These are phyloP conservation scores for Dactylellina sp. DNA, from an alignment of 2,329 filamentous ascomycete genomes.

Conservation along the genomic window DNA sequence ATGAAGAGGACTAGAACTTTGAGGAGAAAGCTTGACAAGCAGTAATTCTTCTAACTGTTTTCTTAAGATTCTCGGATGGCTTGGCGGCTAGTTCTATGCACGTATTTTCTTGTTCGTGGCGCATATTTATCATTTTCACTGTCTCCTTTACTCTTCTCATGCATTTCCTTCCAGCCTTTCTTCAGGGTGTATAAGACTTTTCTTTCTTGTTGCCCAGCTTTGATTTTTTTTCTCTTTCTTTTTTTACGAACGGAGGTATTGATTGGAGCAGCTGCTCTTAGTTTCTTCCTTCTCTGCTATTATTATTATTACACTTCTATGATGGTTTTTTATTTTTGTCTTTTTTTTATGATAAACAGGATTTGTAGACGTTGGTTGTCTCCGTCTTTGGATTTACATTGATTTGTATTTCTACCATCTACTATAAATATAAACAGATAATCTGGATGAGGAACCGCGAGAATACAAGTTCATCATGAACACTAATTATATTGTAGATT, in stretches of 20 bases:
- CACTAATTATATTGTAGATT: not conserved
- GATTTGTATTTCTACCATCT: not conserved
- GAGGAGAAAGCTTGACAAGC: conserved; percentile 76
- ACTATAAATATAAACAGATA: not conserved
- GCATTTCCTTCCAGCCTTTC: conserved; percentile 13
- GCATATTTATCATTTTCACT: conserved; percentile 10
- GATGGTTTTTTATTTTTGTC: conserved; percentile 1
- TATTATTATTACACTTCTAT: not conserved
- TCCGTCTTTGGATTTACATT: conserved; percentile 7
- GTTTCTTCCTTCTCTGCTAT: conserved; percentile 14
- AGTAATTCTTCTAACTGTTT: conserved; percentile 18
- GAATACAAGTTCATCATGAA: too few relatives aligned
- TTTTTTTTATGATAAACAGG: conserved; percentile 34
- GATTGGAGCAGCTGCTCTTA: conserved; percentile 17
- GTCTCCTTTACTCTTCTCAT: conserved; percentile 23
- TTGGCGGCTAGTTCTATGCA: not conserved
- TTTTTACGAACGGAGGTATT: conserved; percentile 12
- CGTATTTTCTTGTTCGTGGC: conserved; percentile 31
- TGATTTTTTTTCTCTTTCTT: conserved; percentile 1
- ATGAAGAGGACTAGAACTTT: conserved; percentile 90
- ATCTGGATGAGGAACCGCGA: not conserved
- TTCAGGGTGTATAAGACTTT: conserved; percentile 4
- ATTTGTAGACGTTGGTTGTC: conserved; percentile 28
- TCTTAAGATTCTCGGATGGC: conserved; percentile 1
- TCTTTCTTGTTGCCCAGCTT: conserved; percentile 9